A percentile compares a stretch with the other conserved stretches of the same genome.
phyloP scores from a whole-genome alignment of 305 asterid species.

The Fraxinus floribunda region DNA sequence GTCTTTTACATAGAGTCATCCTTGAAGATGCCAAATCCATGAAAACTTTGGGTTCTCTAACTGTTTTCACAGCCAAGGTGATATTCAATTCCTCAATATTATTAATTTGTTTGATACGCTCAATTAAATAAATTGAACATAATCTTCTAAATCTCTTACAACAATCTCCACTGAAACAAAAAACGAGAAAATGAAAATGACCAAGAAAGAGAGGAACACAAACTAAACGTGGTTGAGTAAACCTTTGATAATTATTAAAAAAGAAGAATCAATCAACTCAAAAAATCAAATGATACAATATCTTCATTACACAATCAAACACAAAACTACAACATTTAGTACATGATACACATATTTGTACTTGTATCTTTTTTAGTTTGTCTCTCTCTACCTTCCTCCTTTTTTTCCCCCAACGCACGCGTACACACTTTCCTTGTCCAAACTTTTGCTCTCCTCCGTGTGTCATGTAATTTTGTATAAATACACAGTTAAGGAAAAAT shows the following conservation, averaged over 20 bases:
- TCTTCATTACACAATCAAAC: neutral
- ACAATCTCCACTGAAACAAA: neutral
- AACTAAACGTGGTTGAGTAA: neutral
- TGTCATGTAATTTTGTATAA: neutral
- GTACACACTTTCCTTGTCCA: neutral
- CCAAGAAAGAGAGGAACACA: neutral
- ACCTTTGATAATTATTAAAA: neutral
- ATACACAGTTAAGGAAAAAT: neutral
- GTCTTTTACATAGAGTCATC: conserved; percentile 29
- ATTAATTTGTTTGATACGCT: neutral
- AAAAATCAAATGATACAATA: neutral
- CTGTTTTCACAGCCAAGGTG: conserved; percentile 35
- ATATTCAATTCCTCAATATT: neutral
- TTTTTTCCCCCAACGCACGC: neutral
- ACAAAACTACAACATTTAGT: neutral
- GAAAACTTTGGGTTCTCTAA: conserved; percentile 22
- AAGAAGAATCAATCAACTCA: neutral
- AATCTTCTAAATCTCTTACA: neutral
- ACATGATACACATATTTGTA: neutral
- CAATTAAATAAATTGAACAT: neutral
- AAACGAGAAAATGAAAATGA: neutral
- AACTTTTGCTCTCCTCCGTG: neutral
- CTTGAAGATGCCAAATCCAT: conserved; percentile 32
- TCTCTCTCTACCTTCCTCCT: no score
- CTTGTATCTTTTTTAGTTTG: no score